Evolutionary conservation across 371 early-diverging fungal species (phyloP).

Genomic region (Rhizomucor pusillus): DNA sequence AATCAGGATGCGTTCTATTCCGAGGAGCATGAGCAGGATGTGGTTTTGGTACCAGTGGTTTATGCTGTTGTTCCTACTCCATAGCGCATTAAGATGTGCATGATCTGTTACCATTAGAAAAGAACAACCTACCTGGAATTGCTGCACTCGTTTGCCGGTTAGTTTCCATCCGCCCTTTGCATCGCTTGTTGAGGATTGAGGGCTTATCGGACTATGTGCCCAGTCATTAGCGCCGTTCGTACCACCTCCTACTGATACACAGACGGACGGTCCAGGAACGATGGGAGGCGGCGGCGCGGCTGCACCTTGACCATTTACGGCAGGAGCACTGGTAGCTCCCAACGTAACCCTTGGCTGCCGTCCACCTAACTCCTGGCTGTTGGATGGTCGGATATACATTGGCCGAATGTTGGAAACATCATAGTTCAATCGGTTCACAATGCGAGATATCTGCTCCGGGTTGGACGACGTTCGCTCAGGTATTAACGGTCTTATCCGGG

Average conservation of each 20-base stretch:
- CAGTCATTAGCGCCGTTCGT: constrained; percentile 6
- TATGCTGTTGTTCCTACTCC: neutral
- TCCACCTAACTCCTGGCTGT: neutral
- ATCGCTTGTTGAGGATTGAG: constrained; percentile 10
- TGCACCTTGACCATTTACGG: neutral
- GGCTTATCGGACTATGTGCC: constrained; percentile 15
- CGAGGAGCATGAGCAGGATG: neutral
- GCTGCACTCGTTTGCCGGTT: constrained; percentile 16
- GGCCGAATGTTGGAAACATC: constrained; percentile 11
- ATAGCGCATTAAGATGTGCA: neutral
- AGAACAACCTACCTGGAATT: constrained; percentile 8
- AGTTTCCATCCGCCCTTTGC: constrained; percentile 22
- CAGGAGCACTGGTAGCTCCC: neutral
- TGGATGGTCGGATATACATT: neutral
- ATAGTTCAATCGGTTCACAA: constrained; percentile 17
- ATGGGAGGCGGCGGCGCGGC: no score
- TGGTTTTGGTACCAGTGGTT: constrained; percentile 5
- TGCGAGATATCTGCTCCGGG: constrained; percentile 24
- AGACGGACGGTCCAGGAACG: no score
- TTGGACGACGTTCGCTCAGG: constrained; percentile 31
- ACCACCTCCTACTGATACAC: no score
- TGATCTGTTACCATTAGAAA: neutral
- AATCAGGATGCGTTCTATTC: constrained; percentile 1
- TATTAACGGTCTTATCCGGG: constrained; percentile 19
- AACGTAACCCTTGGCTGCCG: neutral